Base-by-base conservation (phyloP, 2,329 filamentous ascomycete species). In the Fusarium cyanostomum region DNA sequence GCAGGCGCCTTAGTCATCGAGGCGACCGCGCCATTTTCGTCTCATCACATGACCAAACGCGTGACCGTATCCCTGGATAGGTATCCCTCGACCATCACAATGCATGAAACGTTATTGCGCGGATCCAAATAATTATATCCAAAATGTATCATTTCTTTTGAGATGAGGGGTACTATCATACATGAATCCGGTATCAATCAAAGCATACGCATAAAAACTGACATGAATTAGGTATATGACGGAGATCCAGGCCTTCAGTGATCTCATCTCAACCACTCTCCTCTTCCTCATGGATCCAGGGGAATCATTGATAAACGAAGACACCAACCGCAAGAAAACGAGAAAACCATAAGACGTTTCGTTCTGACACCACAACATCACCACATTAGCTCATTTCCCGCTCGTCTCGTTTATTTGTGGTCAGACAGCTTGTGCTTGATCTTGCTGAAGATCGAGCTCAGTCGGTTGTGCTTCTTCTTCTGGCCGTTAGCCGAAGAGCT, bases 391-490 rank as follows among this genome's bases (percentile, higher is more conserved):
- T 55, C 64, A 62, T 59, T 64, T 57, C 55, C 37, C 44, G 45
- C 53, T 41, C 54, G 31, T 44, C 41, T 60, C 46, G 61, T 72
- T 49, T 72, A 71, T 68, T 74, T 71, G 58, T 64, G 71, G 52
- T 75, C 72, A 42, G 74, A 72, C 54, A 79, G 65, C 75, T 78
- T 86, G 67, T 77, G 72, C 76, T 82, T 83, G 70, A 86, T 71
- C 78, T 84, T 86, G 76, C 77, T 79, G 72, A 91, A 85, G 69
- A 90, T 84, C 50, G 82, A 78, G 75, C 87, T 90, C 57, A 89
- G 69, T 51, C 88, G 82, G 75, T 85, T 81, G 80, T 87, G 88
- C 82, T 88, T 89, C 81, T 89, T 90, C 79, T 86, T 87, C 48
- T 86, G 82, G 13, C 79, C 58, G 12, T 45, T 66, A n/a, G 63